Base-by-base conservation (phyloP, 2,329 filamentous ascomycete genomes). In the Dichotomopilus funicola region DNA sequence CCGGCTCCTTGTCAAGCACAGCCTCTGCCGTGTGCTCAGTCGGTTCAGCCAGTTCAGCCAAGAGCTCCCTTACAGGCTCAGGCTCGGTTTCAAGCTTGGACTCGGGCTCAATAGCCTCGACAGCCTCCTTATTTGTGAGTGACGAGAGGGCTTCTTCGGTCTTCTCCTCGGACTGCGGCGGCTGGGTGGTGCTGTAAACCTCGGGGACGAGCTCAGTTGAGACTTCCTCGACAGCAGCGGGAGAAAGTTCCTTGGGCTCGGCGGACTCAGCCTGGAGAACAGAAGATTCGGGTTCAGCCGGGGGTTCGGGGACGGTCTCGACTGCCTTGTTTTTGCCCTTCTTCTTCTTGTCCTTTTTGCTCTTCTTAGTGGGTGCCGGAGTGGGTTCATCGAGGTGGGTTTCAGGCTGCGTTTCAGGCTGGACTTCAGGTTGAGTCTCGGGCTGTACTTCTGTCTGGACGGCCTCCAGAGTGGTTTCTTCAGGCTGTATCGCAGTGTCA, bases 331-430 rank as follows among this genome's bases (percentile, higher is more conserved):
- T 47, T 33, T 53, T 53, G 43, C 35, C 35, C 37, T 53, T 53
- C 51, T 48, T 41, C 40, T 41, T 41, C 40, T 41, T 41, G 40
- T 41, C 40, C 40, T 48, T 49, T 36, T 51, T 51, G 40, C 33
- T 36, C 41, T 52, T 51, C 40, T 47, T 54, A 55, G 62, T 66
- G 58, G 61, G 66, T 31, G 2, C 37, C 37, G 37, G 37, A 4
- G 37, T 4, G 37, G 37, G 37, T 12, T 38, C 37, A 2, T 38
- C 37, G 11, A 3, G 37, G 8, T 40, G 8, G 13, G 34, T 10
- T 11, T 35, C 41, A 7, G 43, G 8, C 3, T 37, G 19, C 8
- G 10, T 8, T 33, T 47, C 50, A 6, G 43, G 31, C 34, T 53
- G 11, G 0, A 44, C 13, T 7, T 44, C 54, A 10, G 62, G 42